Conservation (phyloP, 768 basidiomycete species). For the Mycena chlorophos region DNA sequence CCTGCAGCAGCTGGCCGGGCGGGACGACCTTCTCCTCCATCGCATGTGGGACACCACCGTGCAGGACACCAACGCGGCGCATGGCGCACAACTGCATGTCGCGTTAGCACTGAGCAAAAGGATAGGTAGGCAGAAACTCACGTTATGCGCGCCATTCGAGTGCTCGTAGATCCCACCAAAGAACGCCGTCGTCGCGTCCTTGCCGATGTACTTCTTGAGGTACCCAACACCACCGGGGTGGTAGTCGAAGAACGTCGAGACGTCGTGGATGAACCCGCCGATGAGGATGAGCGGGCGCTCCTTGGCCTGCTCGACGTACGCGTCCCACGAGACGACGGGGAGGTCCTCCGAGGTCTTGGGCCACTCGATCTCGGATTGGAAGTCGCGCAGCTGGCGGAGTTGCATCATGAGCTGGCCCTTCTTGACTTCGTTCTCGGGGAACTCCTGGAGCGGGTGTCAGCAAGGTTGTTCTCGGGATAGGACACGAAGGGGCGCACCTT, state of each 20-base stretch:
- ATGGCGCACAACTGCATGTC: constrained; percentile 48
- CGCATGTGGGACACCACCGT: constrained; percentile 58
- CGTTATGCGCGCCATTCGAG: constrained; percentile 84
- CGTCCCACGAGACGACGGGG: constrained; percentile 83
- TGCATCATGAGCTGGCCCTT: constrained; percentile 97
- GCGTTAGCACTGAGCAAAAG: neutral
- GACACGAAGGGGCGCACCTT: constrained; percentile 33
- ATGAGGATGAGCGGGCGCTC: constrained; percentile 85
- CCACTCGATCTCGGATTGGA: constrained; percentile 78
- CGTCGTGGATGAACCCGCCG: constrained; percentile 95
- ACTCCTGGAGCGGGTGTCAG: constrained; percentile 32
- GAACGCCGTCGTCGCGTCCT: constrained; percentile 92
- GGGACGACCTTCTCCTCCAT: constrained; percentile 66
- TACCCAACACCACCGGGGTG: constrained; percentile 91
- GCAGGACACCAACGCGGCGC: constrained; percentile 67
- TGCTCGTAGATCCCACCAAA: constrained; percentile 92
- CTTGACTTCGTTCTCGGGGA: constrained; percentile 63
- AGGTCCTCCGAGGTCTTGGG: constrained; percentile 69
- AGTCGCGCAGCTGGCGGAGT: constrained; percentile 78
- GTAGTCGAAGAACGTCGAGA: constrained; percentile 81
- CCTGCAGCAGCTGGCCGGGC: constrained; percentile 69
- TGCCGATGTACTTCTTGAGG: constrained; percentile 83
- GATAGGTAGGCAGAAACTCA: neutral
- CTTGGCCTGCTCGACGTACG: constrained; percentile 75
- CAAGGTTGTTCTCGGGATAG: neutral